These are phyloP conservation scores for Botrytis aclada DNA, from an alignment of 2,329 filamentous ascomycete species.

Conservation along the genomic window DNA sequence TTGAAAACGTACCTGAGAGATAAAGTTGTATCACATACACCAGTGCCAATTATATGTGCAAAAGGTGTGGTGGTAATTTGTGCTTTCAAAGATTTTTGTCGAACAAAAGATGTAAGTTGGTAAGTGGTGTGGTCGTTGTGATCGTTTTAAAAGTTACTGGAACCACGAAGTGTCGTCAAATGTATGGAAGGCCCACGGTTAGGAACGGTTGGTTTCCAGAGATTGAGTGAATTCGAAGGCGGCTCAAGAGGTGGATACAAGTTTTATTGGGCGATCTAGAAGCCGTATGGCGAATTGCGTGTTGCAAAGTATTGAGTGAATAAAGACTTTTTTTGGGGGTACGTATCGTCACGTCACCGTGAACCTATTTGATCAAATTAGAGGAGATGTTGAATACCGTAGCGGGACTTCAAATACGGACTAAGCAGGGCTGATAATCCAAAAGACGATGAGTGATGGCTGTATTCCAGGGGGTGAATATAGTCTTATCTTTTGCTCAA, in stretches of 20 bases:
- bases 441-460: neutral
- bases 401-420: conserved; percentile 1
- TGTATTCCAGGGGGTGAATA: neutral
- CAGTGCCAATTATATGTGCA: neutral
- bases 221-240: neutral
- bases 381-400: conserved; percentile 4
- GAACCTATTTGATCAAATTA: conserved; percentile 3
- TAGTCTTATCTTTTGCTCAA: neutral
- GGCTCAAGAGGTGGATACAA: conserved; percentile 10
- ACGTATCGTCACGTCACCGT: conserved; percentile 1
- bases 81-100: neutral
- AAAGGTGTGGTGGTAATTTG: neutral
- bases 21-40: neutral
- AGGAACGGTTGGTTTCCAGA: conserved; percentile 9
- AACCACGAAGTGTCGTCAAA: neutral
- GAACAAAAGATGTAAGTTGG: neutral
- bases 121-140: neutral
- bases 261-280: neutral
- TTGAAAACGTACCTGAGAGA: conserved; percentile 9
- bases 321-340: neutral
- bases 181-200: neutral
- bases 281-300: neutral
- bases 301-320: neutral
- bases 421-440: conserved; percentile 9
- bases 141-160: neutral